A percentile compares a stretch with the other conserved stretches of the same genome.
These are phyloP conservation scores for Solanum chacoense DNA, from an alignment of 305 asterid genomes.

Conservation along the genomic window DNA sequence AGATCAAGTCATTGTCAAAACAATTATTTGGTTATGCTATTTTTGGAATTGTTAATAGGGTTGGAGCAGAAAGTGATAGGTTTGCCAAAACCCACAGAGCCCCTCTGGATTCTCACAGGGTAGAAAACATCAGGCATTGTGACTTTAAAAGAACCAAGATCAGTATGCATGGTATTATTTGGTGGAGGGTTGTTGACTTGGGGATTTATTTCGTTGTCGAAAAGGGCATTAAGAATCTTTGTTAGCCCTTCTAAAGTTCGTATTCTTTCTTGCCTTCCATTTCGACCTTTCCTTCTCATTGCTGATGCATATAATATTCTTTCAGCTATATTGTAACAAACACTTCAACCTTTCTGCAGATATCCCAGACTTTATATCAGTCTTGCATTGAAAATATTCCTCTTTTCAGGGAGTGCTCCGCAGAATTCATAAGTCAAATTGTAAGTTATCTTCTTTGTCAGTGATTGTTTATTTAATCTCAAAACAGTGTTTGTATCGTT, in stretches of 20 bases:
- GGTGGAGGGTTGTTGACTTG: background rate
- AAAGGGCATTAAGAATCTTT: background rate
- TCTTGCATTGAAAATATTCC: conserved; percentile 11
- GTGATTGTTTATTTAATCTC: background rate
- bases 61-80: background rate
- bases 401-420: conserved; percentile 9
- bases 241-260: background rate
- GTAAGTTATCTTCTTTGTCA: background rate
- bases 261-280: background rate
- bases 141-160: background rate
- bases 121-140: background rate
- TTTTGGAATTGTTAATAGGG: background rate
- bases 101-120: background rate
- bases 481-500: background rate
- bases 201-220: background rate
- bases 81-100: background rate
- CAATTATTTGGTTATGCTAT: background rate
- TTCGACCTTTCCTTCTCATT: background rate
- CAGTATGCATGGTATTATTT: background rate
- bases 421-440: conserved; percentile 8
- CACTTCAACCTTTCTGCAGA: conserved; percentile 3
- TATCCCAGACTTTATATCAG: conserved; percentile 7
- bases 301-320: background rate
- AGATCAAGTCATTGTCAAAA: background rate
- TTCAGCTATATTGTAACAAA: background rate